A percentile compares a stretch with the other conserved stretches of the same genome.
Evolutionary conservation across 1,284 basidiomycete genomes (phyloP).

Genomic region (Thelephora terrestris): DNA sequence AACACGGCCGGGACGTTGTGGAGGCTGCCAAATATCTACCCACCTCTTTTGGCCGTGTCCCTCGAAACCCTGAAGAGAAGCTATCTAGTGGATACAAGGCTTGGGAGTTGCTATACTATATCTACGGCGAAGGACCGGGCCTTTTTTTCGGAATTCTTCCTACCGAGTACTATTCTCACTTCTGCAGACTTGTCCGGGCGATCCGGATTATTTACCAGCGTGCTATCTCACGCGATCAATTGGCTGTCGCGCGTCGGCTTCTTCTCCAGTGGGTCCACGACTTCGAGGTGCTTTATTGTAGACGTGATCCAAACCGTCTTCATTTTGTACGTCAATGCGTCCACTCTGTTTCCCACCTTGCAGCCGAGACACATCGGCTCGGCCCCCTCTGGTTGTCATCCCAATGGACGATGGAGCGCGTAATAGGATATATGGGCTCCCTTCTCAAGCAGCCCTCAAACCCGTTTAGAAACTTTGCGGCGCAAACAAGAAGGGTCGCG

Average conservation of each 20-base stretch:
- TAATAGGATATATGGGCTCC: slow-evolving; percentile 16
- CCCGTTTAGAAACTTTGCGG: slow-evolving; percentile 16
- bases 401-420: slow-evolving; percentile 18
- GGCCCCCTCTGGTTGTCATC: slow-evolving; percentile 11
- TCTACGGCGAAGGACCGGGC: slow-evolving; percentile 15
- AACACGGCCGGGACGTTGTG: slow-evolving; percentile 22
- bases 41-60: slow-evolving; percentile 14
- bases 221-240: slow-evolving; percentile 1
- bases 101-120: slow-evolving; percentile 15
- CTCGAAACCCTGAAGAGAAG: slow-evolving; percentile 17
- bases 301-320: slow-evolving; percentile 11
- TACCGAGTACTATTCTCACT: slow-evolving; percentile 11
- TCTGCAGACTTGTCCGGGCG: slow-evolving; percentile 14
- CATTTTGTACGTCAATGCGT: slow-evolving; percentile 17
- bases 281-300: slow-evolving; percentile 16
- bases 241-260: slow-evolving; percentile 2
- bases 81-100: slow-evolving; percentile 19
- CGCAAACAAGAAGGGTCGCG: slow-evolving; percentile 6
- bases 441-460: slow-evolving; percentile 16
- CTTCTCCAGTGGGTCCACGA: slow-evolving; percentile 12
- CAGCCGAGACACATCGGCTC: slow-evolving; percentile 8
- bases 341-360: slow-evolving; percentile 14
- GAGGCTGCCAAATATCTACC: slow-evolving; percentile 10
- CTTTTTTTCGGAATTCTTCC: slow-evolving; percentile 11
- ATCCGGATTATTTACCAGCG: slow-evolving; percentile 11